Evolutionary conservation across 2,329 filamentous ascomycete genomes (phyloP), one percentile per base, ranked within the genome.

Genomic region (Sporothrix humicola): DNA sequence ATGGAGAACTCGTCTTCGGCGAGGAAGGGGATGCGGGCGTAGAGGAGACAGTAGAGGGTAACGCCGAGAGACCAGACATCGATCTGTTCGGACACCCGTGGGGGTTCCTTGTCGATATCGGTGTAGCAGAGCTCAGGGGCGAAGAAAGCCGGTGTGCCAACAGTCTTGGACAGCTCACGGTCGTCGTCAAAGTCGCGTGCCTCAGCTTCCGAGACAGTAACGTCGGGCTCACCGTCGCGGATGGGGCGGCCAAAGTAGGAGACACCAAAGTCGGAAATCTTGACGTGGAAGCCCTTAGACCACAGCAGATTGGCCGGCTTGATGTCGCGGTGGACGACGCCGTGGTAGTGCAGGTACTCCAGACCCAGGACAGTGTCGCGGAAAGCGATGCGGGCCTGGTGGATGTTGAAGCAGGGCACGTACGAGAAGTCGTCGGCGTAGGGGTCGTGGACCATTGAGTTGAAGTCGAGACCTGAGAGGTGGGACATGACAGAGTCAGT

Each of bases 181-280:
- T 97, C 95, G 80, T 98, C 94, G 78, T 98, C 95, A 74, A 97
- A 90, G 79, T 97, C 93, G 56, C 90, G 90, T 12, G 93, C 92
- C 81, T 98, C 95, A 0, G 91, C 93, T 80, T 97, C 93, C 3
- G 92, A 92, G 20, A 85, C 90, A 74, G 84, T 42, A 8, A 94
- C 92, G 74, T 93, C 91, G 52, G 90, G 88, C 78, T 97, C 93
- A 71, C 92, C 93, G 65, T 97, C 93, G 54, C 93, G 88, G 73
- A 95, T 92, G 1, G 94, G 94, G 69, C 94, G 90, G 42, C 96
- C 96, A 76, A 99, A 93, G 81, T 98, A 99, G 0, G 96, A 99
- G 1, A 99, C 96, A 46, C 96, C 96, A 84, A 99, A 99, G 80
- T 99, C 96, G 5, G 96, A 98, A 75, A 99, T 99, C 85, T 99